Conservation (phyloP, 2,329 filamentous ascomycete genomes). For the Stachybotrys echinatus region DNA sequence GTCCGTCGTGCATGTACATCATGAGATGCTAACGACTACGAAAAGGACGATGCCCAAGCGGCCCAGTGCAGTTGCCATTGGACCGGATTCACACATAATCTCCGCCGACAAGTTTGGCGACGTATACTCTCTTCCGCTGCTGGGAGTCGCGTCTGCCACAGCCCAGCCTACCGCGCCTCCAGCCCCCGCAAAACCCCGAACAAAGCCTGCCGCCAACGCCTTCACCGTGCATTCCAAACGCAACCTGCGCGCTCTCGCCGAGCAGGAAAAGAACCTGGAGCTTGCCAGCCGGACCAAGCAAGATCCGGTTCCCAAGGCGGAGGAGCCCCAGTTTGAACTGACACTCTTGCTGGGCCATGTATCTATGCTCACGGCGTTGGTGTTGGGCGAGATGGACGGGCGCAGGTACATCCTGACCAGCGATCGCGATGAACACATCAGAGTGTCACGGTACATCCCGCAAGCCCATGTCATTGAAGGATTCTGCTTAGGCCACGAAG, state of each 20-base stretch:
- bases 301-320: constrained; percentile 22
- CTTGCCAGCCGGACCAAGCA: constrained; percentile 17
- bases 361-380: constrained; percentile 81
- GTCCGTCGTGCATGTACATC: not conserved
- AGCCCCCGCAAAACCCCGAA: constrained; percentile 20
- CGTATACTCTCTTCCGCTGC: constrained; percentile 80
- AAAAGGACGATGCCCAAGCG: constrained; percentile 80
- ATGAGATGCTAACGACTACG: constrained; percentile 17
- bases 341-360: constrained; percentile 86
- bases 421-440: constrained; percentile 69
- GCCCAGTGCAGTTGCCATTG: constrained; percentile 69
- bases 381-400: constrained; percentile 39
- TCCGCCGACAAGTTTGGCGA: constrained; percentile 95
- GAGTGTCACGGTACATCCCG: constrained; percentile 73
- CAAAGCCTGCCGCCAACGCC: constrained; percentile 48
- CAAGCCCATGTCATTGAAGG: constrained; percentile 85
- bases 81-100: constrained; percentile 68
- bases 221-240: constrained; percentile 60
- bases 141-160: constrained; percentile 12
- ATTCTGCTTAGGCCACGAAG: constrained; percentile 82
- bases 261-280: constrained; percentile 47
- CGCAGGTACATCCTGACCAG: constrained; percentile 49
- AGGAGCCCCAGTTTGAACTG: constrained; percentile 59
- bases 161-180: constrained; percentile 10
- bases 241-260: constrained; percentile 55